phyloP scores from a whole-genome alignment of 2,329 filamentous ascomycete species.

The Nigrospora sphaerica region DNA sequence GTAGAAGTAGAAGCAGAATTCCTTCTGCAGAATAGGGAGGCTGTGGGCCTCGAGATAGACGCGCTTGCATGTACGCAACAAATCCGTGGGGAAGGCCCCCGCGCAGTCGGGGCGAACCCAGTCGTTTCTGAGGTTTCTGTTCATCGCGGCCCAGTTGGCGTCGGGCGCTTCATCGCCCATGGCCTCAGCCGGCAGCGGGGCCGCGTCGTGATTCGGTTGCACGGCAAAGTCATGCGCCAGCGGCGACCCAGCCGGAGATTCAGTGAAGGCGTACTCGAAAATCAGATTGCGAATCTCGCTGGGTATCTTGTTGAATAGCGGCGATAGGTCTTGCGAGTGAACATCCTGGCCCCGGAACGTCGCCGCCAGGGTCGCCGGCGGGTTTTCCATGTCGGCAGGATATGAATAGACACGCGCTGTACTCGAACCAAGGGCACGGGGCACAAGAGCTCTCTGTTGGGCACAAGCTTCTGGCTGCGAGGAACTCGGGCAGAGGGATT shows the following conservation, averaged over 20 bases:
- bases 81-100: constrained; percentile 10
- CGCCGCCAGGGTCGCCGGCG: background rate
- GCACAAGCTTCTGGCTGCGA: no score
- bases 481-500: no score
- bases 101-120: constrained; percentile 23
- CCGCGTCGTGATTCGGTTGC: constrained; percentile 13
- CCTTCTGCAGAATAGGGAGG: constrained; percentile 19
- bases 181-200: background rate
- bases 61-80: constrained; percentile 26
- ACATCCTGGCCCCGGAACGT: background rate
- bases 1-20: constrained; percentile 20
- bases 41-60: constrained; percentile 23
- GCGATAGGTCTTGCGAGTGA: constrained; percentile 12
- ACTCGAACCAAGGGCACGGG: no score
- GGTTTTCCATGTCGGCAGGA: background rate
- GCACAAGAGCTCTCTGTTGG: no score
- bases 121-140: constrained; percentile 10
- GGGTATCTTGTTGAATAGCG: constrained; percentile 14
- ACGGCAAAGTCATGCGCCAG: constrained; percentile 3
- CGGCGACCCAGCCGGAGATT: constrained; percentile 4
- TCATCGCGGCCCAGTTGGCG: background rate
- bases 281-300: constrained; percentile 26
- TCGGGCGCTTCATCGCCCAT: constrained; percentile 8
- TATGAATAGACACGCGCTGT: no score
- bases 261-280: constrained; percentile 22